phyloP scores from a whole-genome alignment of 352 stramenopile species.

The Phytopythium sindhum region DNA sequence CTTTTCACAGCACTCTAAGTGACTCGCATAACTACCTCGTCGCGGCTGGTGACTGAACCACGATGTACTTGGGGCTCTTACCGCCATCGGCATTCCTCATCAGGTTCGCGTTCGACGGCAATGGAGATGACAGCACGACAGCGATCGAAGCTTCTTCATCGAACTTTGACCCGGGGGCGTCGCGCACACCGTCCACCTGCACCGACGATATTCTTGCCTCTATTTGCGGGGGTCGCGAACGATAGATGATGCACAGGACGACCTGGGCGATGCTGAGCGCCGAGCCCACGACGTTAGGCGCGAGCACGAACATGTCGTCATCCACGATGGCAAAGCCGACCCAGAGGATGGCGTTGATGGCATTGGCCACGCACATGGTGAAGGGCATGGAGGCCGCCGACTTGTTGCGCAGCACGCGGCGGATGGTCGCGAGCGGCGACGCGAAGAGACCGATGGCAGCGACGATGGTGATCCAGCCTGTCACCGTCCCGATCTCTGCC shows the following conservation, averaged over 20 bases:
- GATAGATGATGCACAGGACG: conserved; percentile 16
- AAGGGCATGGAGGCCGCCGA: conserved; percentile 43
- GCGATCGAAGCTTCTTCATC: conserved; percentile 1
- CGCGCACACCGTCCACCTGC: neutral
- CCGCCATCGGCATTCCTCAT: neutral
- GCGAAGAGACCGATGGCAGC: conserved; percentile 35
- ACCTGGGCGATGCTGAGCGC: conserved; percentile 15
- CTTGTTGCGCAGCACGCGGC: conserved; percentile 29
- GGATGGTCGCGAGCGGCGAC: conserved; percentile 38
- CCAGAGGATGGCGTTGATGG: conserved; percentile 42
- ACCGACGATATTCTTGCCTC: neutral
- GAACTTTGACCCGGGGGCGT: conserved; percentile 1
- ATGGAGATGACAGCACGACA: neutral
- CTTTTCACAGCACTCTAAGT: neutral
- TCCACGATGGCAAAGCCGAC: conserved; percentile 31
- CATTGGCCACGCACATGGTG: conserved; percentile 34
- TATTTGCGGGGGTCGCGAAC: neutral
- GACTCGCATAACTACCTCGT: neutral
- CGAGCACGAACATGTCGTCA: conserved; percentile 27
- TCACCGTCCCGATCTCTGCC: conserved; percentile 7
- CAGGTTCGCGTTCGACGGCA: neutral
- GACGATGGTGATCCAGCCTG: conserved; percentile 24
- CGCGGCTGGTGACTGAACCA: neutral
- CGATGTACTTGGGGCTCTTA: conserved; percentile 1
- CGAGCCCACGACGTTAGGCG: conserved; percentile 24